Evolutionary conservation across 805 yeast genomes (phyloP).

Genomic region (Spathaspora passalidarum): DNA sequence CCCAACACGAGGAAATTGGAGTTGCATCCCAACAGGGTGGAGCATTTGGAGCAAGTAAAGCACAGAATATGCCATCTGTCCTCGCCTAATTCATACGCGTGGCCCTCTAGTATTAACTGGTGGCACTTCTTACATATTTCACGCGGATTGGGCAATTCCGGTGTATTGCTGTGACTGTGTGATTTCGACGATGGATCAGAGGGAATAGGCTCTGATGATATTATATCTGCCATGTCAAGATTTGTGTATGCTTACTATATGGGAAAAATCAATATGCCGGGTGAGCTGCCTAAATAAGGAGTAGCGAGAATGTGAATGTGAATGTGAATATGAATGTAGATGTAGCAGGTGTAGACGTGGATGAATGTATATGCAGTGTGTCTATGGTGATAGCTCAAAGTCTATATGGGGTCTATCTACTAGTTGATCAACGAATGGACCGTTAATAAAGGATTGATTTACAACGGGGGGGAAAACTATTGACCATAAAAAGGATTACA

Average conservation of each 20-base stretch:
- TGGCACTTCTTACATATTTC: conserved; percentile 40
- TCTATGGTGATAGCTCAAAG: too few relatives aligned
- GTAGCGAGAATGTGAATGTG: too few relatives aligned
- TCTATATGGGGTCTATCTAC: too few relatives aligned
- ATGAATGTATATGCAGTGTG: too few relatives aligned
- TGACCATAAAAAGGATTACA: too few relatives aligned
- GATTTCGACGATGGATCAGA: neutral
- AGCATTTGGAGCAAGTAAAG: conserved; percentile 85
- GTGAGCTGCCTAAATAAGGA: too few relatives aligned
- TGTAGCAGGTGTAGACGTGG: too few relatives aligned
- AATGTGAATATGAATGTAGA: too few relatives aligned
- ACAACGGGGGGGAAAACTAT: too few relatives aligned
- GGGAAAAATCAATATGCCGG: neutral
- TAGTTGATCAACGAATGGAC: too few relatives aligned
- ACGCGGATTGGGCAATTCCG: neutral
- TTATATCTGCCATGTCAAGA: neutral
- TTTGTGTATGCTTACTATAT: neutral
- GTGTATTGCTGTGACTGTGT: neutral
- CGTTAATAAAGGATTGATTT: too few relatives aligned
- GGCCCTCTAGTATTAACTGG: conserved; percentile 72
- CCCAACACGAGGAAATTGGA: conserved; percentile 90
- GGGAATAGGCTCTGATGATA: neutral
- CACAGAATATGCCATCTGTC: conserved; percentile 96
- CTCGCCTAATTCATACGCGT: conserved; percentile 91
- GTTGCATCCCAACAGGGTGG: conserved; percentile 73